Conservation (phyloP, 2,329 filamentous ascomycete genomes). For the Falciphora oryzae region DNA sequence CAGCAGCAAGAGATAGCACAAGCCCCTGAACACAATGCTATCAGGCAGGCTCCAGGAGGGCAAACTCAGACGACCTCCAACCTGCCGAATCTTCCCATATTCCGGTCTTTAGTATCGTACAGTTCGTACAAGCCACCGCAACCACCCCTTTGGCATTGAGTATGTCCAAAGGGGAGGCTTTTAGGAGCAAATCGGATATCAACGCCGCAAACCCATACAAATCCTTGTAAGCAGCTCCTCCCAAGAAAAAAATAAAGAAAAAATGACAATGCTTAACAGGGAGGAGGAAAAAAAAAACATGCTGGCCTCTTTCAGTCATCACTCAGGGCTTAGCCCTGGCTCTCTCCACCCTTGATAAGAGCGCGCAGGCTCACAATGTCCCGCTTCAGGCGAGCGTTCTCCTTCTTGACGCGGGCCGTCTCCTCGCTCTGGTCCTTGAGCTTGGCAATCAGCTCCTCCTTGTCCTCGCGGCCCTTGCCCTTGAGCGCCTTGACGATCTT, state of each 20-base stretch:
- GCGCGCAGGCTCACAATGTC: conserved; percentile 69
- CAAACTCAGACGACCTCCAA: no score
- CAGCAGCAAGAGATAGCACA: no score
- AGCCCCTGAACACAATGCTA: no score
- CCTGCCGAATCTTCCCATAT: no score
- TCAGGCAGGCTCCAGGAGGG: no score
- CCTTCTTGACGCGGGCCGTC: conserved; percentile 69
- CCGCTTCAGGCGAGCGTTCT: conserved; percentile 76
- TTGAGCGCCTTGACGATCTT: conserved; percentile 74
- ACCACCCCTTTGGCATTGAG: not conserved
- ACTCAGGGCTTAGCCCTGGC: not conserved
- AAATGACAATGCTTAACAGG: not conserved
- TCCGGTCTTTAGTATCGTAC: no score
- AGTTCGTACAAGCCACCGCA: no score
- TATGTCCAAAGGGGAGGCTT: not conserved
- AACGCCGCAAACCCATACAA: not conserved
- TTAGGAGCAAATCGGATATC: not conserved
- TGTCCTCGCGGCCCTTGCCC: conserved; percentile 67
- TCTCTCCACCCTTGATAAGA: conserved; percentile 38
- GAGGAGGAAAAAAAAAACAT: not conserved
- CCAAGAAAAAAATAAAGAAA: not conserved
- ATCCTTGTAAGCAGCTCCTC: conserved; percentile 8
- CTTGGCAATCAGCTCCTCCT: conserved; percentile 67
- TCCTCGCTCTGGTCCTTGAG: conserved; percentile 74
- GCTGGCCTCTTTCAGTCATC: not conserved